These are phyloP conservation scores for Plasmodium sp. DNA, from an alignment of 169 alveolate species.

Conservation along the genomic window DNA sequence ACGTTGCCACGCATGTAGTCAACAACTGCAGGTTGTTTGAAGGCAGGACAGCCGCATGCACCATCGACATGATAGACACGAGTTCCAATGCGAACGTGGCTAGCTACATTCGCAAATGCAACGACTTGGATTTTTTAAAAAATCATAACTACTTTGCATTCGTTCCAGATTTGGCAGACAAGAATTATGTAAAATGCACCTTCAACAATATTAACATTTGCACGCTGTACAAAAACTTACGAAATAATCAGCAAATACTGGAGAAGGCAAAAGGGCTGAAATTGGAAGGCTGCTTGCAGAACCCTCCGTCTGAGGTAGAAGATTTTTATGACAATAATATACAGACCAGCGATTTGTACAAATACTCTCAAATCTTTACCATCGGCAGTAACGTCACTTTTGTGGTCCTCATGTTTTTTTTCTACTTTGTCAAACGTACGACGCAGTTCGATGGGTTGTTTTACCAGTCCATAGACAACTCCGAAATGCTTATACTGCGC, in stretches of 20 bases:
- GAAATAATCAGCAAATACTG: conserved; percentile 1
- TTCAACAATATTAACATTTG: conserved; percentile 62
- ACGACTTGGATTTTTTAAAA: conserved; percentile 31
- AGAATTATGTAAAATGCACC: conserved; percentile 37
- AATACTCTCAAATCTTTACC: conserved; percentile 51
- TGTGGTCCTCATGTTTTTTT: conserved; percentile 39
- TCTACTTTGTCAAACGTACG: conserved; percentile 42
- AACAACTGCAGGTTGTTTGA: conserved; percentile 74
- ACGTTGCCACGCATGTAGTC: conserved; percentile 61
- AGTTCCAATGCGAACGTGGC: background rate
- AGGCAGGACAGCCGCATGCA: conserved; percentile 67
- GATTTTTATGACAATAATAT: conserved; percentile 48
- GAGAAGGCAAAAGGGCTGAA: conserved; percentile 1
- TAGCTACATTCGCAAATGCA: conserved; percentile 37
- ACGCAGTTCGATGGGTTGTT: conserved; percentile 73
- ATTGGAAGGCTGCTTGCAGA: conserved; percentile 33
- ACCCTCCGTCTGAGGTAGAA: conserved; percentile 26
- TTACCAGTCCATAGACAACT: conserved; percentile 53
- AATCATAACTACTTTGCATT: conserved; percentile 53
- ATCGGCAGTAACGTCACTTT: conserved; percentile 68
- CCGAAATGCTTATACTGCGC: conserved; percentile 46
- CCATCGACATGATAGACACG: background rate
- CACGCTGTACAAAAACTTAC: conserved; percentile 24
- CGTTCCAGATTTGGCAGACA: conserved; percentile 50
- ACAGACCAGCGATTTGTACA: conserved; percentile 61